phyloP scores from a whole-genome alignment of 768 basidiomycete species.

The Cystofilobasidium capitatum region DNA sequence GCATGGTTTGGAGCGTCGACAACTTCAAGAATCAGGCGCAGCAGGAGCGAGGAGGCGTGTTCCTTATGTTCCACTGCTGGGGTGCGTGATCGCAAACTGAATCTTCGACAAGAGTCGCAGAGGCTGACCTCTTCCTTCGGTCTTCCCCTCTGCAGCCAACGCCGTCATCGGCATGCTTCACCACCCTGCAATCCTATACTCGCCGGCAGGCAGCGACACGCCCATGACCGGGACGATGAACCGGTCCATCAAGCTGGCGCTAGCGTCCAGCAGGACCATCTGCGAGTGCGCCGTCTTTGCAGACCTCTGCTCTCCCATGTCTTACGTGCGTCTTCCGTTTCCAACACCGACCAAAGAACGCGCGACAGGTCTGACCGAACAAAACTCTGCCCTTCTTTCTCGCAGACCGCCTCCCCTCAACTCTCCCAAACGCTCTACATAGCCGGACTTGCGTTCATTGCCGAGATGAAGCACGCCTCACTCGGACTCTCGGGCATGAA shows the following conservation, averaged over 20 bases:
- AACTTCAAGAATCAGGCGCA: constrained; percentile 33
- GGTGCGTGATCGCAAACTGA: constrained; percentile 15
- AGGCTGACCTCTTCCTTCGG: constrained; percentile 30
- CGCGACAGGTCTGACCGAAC: neutral
- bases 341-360: constrained; percentile 16
- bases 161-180: constrained; percentile 36
- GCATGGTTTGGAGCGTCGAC: constrained; percentile 34
- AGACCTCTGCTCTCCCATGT: constrained; percentile 34
- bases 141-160: constrained; percentile 30
- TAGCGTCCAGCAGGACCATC: constrained; percentile 34
- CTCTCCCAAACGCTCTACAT: constrained; percentile 35
- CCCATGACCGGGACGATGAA: constrained; percentile 35
- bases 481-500: constrained; percentile 1
- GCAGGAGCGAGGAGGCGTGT: constrained; percentile 24
- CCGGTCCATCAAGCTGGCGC: constrained; percentile 33
- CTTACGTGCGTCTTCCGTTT: constrained; percentile 25
- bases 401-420: constrained; percentile 31
- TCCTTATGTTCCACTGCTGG: constrained; percentile 27
- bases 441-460: constrained; percentile 29
- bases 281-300: constrained; percentile 37
- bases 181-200: constrained; percentile 36
- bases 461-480: constrained; percentile 2
- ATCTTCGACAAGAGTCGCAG: neutral
- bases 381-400: neutral
- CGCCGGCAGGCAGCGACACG: constrained; percentile 36